Base-by-base conservation (phyloP, 345 rosid species). In the Populus simonii region DNA sequence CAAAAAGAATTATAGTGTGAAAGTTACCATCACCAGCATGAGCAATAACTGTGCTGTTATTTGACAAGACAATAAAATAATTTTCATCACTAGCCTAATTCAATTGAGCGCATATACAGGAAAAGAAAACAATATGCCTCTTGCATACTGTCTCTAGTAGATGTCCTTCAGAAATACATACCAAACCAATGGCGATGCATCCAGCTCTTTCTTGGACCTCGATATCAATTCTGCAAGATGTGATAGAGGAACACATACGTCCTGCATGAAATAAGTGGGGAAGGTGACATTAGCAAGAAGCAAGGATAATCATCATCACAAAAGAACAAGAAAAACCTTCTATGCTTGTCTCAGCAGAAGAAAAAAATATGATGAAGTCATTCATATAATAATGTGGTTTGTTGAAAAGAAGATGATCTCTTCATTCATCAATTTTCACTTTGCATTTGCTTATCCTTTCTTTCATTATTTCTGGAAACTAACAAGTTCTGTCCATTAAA, bases 11-110 rank as follows among this genome's bases (percentile, higher is more conserved):
- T 62, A 90, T 80, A 1, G 91, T 86, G 85, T 95, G 99, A 74
- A 95, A 91, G 83, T 93, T 95, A 55, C 98, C 97, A 84, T 95
- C 99, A 72, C 98, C 98, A 15, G 98, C 99, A 84, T 93, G 99
- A 36, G 98, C 97, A 87, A 95, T 77, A 66, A 95, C 91, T 0
- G 96, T 73, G 81, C 98, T 94, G 89, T 74, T 78, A 78, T 68
- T 8, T 76, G 49, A 72, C 80, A 68, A 53, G 25, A 38, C 53
- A 41, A 66, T 68, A 69, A 68, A 62, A 51, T 57, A 43, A 15
- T 66, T 27, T 0, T n/a, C 25, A 20, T 49, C 39, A 47, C 39
- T 75, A 61, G 41, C 72, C 70, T 81, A 39, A 67, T 62, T n/a
- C n/a, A 10, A 12, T 10, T 36, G 49, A 20, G 9, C 27, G 53